A percentile compares a stretch with the other conserved stretches of the same genome.
These are phyloP conservation scores for Acanthamoeba castellanii DNA, from an alignment of 208 protist genomes.

Conservation along the genomic window DNA sequence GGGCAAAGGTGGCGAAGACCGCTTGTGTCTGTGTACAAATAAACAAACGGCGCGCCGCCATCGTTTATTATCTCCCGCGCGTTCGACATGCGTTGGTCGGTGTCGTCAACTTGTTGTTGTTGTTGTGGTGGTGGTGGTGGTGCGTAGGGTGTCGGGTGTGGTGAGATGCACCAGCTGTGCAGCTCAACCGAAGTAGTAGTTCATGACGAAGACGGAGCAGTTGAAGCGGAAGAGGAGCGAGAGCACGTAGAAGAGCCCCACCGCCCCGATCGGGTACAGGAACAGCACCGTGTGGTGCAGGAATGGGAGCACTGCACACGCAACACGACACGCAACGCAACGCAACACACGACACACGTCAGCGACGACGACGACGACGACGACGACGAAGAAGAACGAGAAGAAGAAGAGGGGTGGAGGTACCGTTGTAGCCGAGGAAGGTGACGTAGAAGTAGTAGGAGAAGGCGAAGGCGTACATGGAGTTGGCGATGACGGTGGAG, in stretches of 20 bases:
- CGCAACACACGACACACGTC: neutral
- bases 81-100: too few relatives aligned
- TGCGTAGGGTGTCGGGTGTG: too few relatives aligned
- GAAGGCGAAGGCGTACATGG: slow-evolving; percentile 86
- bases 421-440: slow-evolving; percentile 90
- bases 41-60: neutral
- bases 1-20: too few relatives aligned
- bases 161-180: too few relatives aligned
- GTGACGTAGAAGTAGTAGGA: slow-evolving; percentile 91
- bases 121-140: too few relatives aligned
- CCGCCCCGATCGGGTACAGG: slow-evolving; percentile 23
- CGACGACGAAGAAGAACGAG: neutral
- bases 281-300: slow-evolving; percentile 40
- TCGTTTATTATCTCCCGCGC: too few relatives aligned
- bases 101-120: too few relatives aligned
- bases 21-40: neutral
- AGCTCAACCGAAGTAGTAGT: slow-evolving; percentile 42
- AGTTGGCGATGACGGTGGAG: slow-evolving; percentile 85
- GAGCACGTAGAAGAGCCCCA: slow-evolving; percentile 27
- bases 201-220: slow-evolving; percentile 38
- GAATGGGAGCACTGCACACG: slow-evolving; percentile 1
- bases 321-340: neutral
- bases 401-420: neutral
- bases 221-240: slow-evolving; percentile 29
- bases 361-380: neutral